Conservation (phyloP, 1,139 yeast genomes). For the Zygosaccharomyces sapae region DNA sequence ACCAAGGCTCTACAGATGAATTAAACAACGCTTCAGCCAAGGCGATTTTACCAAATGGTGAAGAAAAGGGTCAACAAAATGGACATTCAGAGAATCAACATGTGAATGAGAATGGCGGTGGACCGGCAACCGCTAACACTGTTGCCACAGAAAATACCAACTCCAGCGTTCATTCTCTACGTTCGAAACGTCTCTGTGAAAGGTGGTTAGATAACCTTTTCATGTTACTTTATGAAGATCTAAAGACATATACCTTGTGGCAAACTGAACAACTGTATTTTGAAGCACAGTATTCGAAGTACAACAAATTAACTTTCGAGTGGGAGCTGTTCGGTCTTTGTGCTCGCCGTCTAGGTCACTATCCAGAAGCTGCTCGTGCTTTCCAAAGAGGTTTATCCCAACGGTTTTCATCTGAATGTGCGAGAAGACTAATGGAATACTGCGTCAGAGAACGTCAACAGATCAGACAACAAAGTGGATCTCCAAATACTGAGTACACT, state of each 20-base stretch:
- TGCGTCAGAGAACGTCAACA: conserved; percentile 44
- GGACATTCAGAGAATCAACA: background rate
- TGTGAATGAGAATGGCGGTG: conserved; percentile 27
- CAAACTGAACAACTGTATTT: conserved; percentile 85
- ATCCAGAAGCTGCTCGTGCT: conserved; percentile 80
- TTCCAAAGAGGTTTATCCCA: conserved; percentile 66
- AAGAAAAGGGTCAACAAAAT: background rate
- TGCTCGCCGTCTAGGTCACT: conserved; percentile 79
- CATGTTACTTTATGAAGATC: conserved; percentile 86
- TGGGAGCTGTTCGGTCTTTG: conserved; percentile 92
- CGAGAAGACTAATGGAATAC: conserved; percentile 67
- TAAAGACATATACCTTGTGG: conserved; percentile 90
- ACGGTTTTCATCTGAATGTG: conserved; percentile 78
- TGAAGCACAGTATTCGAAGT: conserved; percentile 73
- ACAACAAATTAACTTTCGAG: conserved; percentile 77
- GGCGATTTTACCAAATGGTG: conserved; percentile 34
- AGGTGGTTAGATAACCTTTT: conserved; percentile 94
- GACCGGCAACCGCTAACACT: conserved; percentile 35
- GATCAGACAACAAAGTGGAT: conserved; percentile 26
- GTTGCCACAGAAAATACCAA: conserved; percentile 24
- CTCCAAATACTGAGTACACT: conserved; percentile 27
- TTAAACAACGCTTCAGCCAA: conserved; percentile 44
- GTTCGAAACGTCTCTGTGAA: conserved; percentile 78
- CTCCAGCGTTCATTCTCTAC: conserved; percentile 23
- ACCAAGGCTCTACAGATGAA: conserved; percentile 36